Conservation (phyloP, 2,329 filamentous ascomycete species). For the Talaromyces sp. region DNA sequence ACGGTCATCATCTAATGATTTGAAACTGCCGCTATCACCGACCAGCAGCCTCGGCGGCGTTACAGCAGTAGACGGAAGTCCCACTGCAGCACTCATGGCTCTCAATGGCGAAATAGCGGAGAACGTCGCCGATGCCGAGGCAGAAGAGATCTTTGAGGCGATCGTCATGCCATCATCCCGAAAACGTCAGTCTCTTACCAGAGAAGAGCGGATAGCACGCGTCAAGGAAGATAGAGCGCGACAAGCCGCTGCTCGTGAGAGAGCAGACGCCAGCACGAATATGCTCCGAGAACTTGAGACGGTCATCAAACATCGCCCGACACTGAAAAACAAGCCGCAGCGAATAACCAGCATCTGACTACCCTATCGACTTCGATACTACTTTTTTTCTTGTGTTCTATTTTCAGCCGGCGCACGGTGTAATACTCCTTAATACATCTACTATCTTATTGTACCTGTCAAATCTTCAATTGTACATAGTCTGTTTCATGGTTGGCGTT, state of each 20-base stretch:
- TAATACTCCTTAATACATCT: background rate
- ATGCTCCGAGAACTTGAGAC: constrained; percentile 94
- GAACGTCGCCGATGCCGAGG: constrained; percentile 37
- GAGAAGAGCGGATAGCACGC: constrained; percentile 82
- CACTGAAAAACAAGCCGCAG: constrained; percentile 36
- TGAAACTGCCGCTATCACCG: constrained; percentile 42
- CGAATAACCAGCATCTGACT: constrained; percentile 44
- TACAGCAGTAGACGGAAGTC: constrained; percentile 55
- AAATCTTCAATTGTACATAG: background rate
- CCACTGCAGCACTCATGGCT: constrained; percentile 69
- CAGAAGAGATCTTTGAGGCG: constrained; percentile 86
- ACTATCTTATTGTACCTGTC: background rate
- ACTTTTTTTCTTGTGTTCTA: background rate
- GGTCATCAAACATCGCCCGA: constrained; percentile 65
- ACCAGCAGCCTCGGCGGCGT: constrained; percentile 46
- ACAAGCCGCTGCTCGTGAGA: constrained; percentile 68
- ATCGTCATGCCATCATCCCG: constrained; percentile 69
- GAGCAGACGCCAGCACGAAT: constrained; percentile 74
- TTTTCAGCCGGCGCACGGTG: constrained; percentile 1
- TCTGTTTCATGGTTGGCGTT: background rate
- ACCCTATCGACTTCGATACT: background rate
- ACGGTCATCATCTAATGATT: constrained; percentile 37
- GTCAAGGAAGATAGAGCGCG: constrained; percentile 82
- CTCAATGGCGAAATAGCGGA: constrained; percentile 65
- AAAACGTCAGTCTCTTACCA: constrained; percentile 66